These are phyloP conservation scores for Salix suchowensis DNA, from an alignment of 345 rosid genomes.

Conservation along the genomic window DNA sequence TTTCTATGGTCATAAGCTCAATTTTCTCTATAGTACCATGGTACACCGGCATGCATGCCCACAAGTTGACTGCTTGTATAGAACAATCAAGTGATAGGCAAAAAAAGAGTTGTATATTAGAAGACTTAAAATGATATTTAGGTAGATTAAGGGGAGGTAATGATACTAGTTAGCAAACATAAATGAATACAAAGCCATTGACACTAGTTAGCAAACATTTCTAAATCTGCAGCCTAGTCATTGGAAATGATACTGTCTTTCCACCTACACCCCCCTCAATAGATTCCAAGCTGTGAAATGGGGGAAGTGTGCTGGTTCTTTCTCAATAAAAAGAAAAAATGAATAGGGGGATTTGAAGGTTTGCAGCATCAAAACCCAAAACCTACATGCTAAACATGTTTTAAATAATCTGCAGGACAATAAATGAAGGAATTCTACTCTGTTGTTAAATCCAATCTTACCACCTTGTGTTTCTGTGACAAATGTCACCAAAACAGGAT, in stretches of 20 bases:
- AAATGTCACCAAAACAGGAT: neutral
- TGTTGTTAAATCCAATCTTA: neutral
- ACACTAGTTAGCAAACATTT: neutral
- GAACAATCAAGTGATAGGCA: neutral
- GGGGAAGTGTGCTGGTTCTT: neutral
- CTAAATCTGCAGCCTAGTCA: neutral
- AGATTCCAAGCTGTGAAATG: neutral
- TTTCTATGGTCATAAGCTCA: neutral
- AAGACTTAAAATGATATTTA: neutral
- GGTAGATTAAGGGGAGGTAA: neutral
- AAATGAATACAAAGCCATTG: neutral
- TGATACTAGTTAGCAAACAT: neutral
- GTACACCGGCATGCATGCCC: neutral
- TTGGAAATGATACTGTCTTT: neutral
- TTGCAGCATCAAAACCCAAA: neutral
- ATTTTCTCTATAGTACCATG: neutral
- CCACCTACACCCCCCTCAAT: neutral
- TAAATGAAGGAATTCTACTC: neutral
- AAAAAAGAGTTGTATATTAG: neutral
- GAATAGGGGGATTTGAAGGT: neutral
- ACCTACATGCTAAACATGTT: neutral
- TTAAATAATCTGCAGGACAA: neutral
- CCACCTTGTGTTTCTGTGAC: neutral
- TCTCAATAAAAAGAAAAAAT: neutral
- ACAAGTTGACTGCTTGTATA: neutral